Base-by-base conservation (phyloP, 2,329 filamentous ascomycete species). In the Paradendryphiella salina region DNA sequence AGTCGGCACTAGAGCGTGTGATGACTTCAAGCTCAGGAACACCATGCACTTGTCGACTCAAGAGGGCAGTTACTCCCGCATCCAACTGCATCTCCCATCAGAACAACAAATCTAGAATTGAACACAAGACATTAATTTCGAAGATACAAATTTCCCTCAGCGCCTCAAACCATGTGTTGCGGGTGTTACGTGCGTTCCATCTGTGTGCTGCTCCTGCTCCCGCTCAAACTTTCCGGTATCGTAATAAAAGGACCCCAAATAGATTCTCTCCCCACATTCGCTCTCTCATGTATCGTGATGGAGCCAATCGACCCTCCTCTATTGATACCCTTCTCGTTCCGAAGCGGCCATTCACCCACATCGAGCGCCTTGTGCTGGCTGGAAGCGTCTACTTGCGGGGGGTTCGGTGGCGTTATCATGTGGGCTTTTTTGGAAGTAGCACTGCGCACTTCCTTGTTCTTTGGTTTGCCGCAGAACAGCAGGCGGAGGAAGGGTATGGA, bases 401-500 rank as follows among this genome's bases (percentile, higher is more conserved):
- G 48, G 7, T 46, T 54, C 1, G 63, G 56, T n/a, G 57, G 57
- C 13, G 28, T 50, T 7, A 59, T 59, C 8, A 59, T 59, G 23
- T 50, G 58, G 20, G 51, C 48, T 18, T 49, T 51, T 5, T 48
- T 36, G 48, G 56, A 35, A 35, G 47, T 49, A 21, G 48, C 43
- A 29, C 41, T 44, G 7, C 52, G 46, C 21, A n/a, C n/a, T n/a
- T 56, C 54, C 5, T 59, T 42, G 23, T 57, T 49, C 18, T 57
- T 56, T 38, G 64, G 57, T 29, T 50, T 56, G 23, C 61, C 42
- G n/a, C 57, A 54, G 49, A 77, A 75, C 15, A 78, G 65, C 1
- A 77, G 67, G 9, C 74, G 71, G 15, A 80, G 68, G 11, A 77
- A 73, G 0, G 77, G 76, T 0, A 79, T 63, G 0, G 73, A 77